phyloP scores from a whole-genome alignment of 495 filamentous ascomycete genomes.

The Penicillium pancosmium region DNA sequence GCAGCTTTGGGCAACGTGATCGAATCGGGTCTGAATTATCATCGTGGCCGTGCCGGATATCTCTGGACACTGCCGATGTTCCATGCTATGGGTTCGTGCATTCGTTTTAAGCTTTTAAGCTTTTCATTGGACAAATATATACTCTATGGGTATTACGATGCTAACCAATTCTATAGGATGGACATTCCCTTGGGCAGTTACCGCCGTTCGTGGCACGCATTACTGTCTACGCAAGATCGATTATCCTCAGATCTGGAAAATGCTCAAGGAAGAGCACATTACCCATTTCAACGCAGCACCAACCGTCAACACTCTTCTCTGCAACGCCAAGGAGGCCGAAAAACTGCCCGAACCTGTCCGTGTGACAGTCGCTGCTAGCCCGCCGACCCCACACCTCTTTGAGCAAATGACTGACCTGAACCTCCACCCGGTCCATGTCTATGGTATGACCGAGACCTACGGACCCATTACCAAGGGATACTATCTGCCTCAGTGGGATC shows the following conservation, averaged over 20 bases:
- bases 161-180: constrained; percentile 47
- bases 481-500: constrained; percentile 78
- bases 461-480: constrained; percentile 96
- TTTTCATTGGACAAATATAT: too few relatives aligned
- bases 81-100: constrained; percentile 73
- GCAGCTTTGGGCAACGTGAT: constrained; percentile 84
- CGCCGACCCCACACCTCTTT: constrained; percentile 86
- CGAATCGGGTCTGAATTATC: constrained; percentile 80
- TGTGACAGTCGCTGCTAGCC: constrained; percentile 91
- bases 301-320: constrained; percentile 93
- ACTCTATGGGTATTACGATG: background rate
- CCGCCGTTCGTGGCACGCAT: constrained; percentile 89
- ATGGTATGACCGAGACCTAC: constrained; percentile 94
- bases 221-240: constrained; percentile 95
- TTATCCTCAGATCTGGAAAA: constrained; percentile 86
- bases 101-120: background rate
- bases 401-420: constrained; percentile 90
- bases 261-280: constrained; percentile 80
- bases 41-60: constrained; percentile 71
- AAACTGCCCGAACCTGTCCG: constrained; percentile 69
- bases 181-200: constrained; percentile 88
- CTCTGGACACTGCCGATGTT: constrained; percentile 97
- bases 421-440: constrained; percentile 89
- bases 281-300: constrained; percentile 97
- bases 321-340: constrained; percentile 71